These are phyloP conservation scores for Dactylorhiza incarnata DNA, from an alignment of 106 monocot species.

Conservation along the genomic window DNA sequence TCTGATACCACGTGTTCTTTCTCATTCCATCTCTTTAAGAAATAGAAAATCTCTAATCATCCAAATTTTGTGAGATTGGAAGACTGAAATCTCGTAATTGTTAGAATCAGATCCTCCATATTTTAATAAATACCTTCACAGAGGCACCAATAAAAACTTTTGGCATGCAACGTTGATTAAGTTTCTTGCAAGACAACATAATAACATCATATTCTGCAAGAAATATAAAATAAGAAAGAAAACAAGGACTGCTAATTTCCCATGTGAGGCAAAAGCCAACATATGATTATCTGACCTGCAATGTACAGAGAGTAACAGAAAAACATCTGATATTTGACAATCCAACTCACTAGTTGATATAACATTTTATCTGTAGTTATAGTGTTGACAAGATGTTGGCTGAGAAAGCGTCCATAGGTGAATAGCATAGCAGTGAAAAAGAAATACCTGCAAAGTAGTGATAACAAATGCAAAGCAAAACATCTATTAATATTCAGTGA, in stretches of 20 bases:
- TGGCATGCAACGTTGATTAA: background rate
- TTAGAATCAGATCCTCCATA: too few relatives aligned
- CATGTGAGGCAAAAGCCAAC: background rate
- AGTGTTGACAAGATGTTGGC: conserved; percentile 88
- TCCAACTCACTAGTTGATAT: conserved; percentile 69
- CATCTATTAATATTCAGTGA: background rate
- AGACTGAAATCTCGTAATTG: too few relatives aligned
- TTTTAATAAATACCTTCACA: background rate
- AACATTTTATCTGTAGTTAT: conserved; percentile 82
- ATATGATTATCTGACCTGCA: conserved; percentile 32
- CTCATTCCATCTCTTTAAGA: too few relatives aligned
- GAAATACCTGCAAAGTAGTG: conserved; percentile 58
- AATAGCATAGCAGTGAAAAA: conserved; percentile 56
- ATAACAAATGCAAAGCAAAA: background rate
- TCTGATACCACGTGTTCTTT: too few relatives aligned
- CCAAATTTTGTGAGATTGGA: too few relatives aligned
- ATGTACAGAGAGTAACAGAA: conserved; percentile 93
- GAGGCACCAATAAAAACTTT: background rate
- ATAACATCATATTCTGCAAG: background rate
- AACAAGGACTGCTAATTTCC: background rate
- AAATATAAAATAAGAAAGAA: background rate
- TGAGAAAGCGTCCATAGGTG: conserved; percentile 92
- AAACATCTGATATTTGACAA: conserved; percentile 97
- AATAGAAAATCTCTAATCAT: too few relatives aligned
- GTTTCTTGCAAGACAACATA: background rate